These are phyloP conservation scores for Anastatica hierochuntica DNA, from an alignment of 345 rosid species.

Conservation along the genomic window DNA sequence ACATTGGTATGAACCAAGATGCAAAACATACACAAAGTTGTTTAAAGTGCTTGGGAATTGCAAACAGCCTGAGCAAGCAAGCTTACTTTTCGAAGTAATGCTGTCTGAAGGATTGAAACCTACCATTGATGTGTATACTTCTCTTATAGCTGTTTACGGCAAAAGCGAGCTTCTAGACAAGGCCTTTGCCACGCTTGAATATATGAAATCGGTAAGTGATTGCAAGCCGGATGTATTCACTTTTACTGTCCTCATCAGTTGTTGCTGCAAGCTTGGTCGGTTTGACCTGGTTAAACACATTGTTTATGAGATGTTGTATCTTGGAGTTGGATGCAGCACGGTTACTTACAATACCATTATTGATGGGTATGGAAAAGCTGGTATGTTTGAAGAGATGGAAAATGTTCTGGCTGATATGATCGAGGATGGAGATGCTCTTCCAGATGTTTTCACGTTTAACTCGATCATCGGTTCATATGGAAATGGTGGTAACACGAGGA, in stretches of 20 bases:
- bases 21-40: slow-evolving; percentile 53
- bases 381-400: slow-evolving; percentile 68
- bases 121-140: slow-evolving; percentile 66
- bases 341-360: slow-evolving; percentile 66
- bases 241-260: slow-evolving; percentile 46
- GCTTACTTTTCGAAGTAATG: slow-evolving; percentile 59
- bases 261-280: slow-evolving; percentile 40
- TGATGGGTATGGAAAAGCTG: slow-evolving; percentile 70
- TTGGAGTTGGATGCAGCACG: slow-evolving; percentile 44
- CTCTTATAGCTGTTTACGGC: slow-evolving; percentile 63
- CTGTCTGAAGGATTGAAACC: slow-evolving; percentile 59
- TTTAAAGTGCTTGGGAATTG: slow-evolving; percentile 76
- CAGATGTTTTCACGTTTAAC: slow-evolving; percentile 65
- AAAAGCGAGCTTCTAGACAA: slow-evolving; percentile 41
- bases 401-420: slow-evolving; percentile 50
- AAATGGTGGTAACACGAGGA: slow-evolving; percentile 35
- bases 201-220: slow-evolving; percentile 59
- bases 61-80: slow-evolving; percentile 55
- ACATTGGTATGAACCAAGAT: slow-evolving; percentile 69
- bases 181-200: slow-evolving; percentile 48
- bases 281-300: slow-evolving; percentile 45
- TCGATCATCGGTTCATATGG: slow-evolving; percentile 68
- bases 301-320: slow-evolving; percentile 65
- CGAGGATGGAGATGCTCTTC: slow-evolving; percentile 47
- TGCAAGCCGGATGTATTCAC: slow-evolving; percentile 76